Conservation (phyloP, 2,329 filamentous ascomycete genomes). For the Penicillium oxalicum region DNA sequence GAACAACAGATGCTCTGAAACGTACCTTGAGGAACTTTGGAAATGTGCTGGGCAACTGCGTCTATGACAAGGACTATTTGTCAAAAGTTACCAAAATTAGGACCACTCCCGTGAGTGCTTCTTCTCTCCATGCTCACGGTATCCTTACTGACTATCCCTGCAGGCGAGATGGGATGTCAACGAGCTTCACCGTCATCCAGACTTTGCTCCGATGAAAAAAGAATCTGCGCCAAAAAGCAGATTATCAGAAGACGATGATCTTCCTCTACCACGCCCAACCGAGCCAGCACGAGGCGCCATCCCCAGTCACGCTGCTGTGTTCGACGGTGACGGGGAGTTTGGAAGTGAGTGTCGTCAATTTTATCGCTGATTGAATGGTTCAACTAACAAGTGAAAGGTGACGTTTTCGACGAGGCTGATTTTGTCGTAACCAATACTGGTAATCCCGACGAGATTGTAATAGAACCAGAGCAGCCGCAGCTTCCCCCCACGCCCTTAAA, state of each 20-base stretch:
- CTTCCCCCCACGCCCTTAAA: conserved; percentile 25
- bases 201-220: conserved; percentile 60
- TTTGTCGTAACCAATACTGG: conserved; percentile 64
- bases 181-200: conserved; percentile 74
- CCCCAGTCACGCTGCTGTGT: conserved; percentile 24
- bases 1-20: conserved; percentile 89
- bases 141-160: conserved; percentile 10
- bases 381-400: conserved; percentile 30
- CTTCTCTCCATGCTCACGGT: neutral
- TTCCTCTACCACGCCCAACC: conserved; percentile 33
- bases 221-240: conserved; percentile 39
- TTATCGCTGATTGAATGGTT: neutral
- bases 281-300: conserved; percentile 26
- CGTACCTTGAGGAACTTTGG: conserved; percentile 85
- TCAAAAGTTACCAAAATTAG: conserved; percentile 87
- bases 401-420: conserved; percentile 71
- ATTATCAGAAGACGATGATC: conserved; percentile 45
- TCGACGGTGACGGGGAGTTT: conserved; percentile 40
- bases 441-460: conserved; percentile 69
- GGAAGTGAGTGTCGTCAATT: conserved; percentile 29
- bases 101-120: conserved; percentile 53
- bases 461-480: conserved; percentile 39
- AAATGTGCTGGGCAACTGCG: conserved; percentile 94
- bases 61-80: conserved; percentile 95
- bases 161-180: conserved; percentile 67